These are phyloP conservation scores for Selenicereus undatus DNA, from an alignment of 148 eudicot species.

Conservation along the genomic window DNA sequence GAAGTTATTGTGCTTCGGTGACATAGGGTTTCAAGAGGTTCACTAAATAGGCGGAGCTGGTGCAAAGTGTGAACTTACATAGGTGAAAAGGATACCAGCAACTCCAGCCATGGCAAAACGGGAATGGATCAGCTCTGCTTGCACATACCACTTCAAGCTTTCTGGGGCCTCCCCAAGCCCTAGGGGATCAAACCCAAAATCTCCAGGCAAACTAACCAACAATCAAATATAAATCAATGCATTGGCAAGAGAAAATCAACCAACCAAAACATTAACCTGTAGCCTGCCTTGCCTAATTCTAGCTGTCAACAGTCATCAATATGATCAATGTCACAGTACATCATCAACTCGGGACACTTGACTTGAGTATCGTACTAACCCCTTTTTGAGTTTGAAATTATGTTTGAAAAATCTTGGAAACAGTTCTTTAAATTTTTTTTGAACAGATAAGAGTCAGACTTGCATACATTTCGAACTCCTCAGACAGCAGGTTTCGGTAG, in stretches of 20 bases:
- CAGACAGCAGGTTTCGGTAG: no score
- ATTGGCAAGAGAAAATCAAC: background rate
- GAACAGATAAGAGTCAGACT: no score
- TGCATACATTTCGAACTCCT: no score
- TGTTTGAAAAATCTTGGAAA: no score
- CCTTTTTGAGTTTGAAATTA: no score
- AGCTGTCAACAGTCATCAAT: background rate
- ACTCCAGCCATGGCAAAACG: conserved; percentile 98
- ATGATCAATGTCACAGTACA: background rate
- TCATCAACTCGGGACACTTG: background rate
- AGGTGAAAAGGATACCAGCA: conserved; percentile 90
- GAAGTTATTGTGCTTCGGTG: no score
- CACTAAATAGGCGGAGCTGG: no score
- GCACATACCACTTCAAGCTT: conserved; percentile 93
- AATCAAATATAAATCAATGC: background rate
- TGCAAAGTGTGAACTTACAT: conserved; percentile 39
- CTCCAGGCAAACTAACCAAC: conserved; percentile 67
- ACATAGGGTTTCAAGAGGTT: no score
- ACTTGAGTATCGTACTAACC: no score
- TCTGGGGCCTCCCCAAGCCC: conserved; percentile 90
- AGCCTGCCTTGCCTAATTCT: background rate
- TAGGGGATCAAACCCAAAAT: conserved; percentile 90
- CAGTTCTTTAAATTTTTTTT: no score
- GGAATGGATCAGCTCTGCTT: conserved; percentile 88
- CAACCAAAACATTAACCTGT: background rate